Evolutionary conservation across 768 basidiomycete species (phyloP), one percentile per base, ranked within the genome.

Genomic region (Tylopilus intermedius): DNA sequence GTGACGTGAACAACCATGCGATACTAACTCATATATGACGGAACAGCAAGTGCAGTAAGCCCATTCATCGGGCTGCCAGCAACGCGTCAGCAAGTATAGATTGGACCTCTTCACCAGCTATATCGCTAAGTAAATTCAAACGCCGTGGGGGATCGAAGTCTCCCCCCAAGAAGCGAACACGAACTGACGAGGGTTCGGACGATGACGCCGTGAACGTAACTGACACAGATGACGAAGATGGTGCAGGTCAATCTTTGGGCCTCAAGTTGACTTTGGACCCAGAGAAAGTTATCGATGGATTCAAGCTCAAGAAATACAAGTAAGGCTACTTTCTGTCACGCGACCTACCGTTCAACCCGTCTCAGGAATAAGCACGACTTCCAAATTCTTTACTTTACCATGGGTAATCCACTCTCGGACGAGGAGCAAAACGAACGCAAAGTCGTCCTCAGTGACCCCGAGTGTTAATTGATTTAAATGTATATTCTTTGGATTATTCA

Each of bases 341-440:
- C 44, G 24, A 45, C 26, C 13, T 8, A 40, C 8, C 15, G 11
- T 29, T 51, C 22, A 24, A 48, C 39, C 18, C 45, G 27, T 54
- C 30, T 15, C 38, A 70, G 70, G 55, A 58, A 51, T 39, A 61
- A 76, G 58, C 72, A 79, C 53, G 75, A 86, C 42, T 93, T 89
- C 63, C 93, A 96, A 65, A 80, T 95, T 15, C 73, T 96, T 29
- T 87, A 83, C 61, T 93, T 94, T 60, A 86, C 89, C 1, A 78
- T 93, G 71, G 77, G 74, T 0, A 71, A 76, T 2, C 83, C 88
- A 6, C 69, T 93, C 46, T 76, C 76, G 2, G 76, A 80, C 11
- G 48, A 62, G 24, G 79, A 91, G 63, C 79, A 75, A 54, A 61
- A 55, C 45, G 56, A 58, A 41, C 73, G 79, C 50, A 83, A 76